Evolutionary conservation across 306 rosid genomes (phyloP).

Genomic region (Medicago arabica): DNA sequence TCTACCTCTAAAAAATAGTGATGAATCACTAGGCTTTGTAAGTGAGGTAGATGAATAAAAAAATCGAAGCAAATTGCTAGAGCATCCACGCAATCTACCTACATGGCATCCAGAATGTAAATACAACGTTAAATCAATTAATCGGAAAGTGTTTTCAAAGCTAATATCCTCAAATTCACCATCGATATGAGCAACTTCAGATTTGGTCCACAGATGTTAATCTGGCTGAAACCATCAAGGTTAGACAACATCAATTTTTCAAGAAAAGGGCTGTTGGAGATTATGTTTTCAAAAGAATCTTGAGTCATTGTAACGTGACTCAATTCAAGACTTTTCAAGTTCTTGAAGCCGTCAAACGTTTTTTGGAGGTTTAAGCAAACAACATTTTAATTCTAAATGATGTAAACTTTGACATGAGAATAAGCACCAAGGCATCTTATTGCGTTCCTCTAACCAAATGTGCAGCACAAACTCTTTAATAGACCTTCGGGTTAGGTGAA

Average conservation of each 20-base stretch:
- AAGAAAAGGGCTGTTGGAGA: slow-evolving; percentile 58
- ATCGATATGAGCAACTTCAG: not conserved
- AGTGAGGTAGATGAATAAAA: slow-evolving; percentile 52
- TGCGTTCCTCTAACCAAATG: not conserved
- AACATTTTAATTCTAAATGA: not conserved
- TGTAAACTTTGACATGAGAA: not conserved
- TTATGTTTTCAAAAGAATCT: slow-evolving; percentile 53
- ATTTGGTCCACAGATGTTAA: slow-evolving; percentile 50
- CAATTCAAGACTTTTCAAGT: slow-evolving; percentile 43
- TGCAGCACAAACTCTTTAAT: not conserved
- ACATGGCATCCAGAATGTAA: no score
- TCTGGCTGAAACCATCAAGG: slow-evolving; percentile 51
- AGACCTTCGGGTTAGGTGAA: not conserved
- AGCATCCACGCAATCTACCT: slow-evolving; percentile 27
- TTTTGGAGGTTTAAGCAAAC: not conserved
- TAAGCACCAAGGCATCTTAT: not conserved
- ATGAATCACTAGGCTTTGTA: slow-evolving; percentile 51
- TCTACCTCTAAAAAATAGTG: slow-evolving; percentile 57
- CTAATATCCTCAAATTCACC: not conserved
- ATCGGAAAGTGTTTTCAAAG: not conserved
- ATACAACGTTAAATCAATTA: no score
- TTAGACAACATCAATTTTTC: slow-evolving; percentile 55
- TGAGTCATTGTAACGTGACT: slow-evolving; percentile 61
- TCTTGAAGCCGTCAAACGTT: not conserved
- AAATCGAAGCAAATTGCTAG: slow-evolving; percentile 57